Evolutionary conservation across 1,284 basidiomycete species (phyloP), one percentile per base, ranked within the genome.

Genomic region (Sphagnurus paluster): DNA sequence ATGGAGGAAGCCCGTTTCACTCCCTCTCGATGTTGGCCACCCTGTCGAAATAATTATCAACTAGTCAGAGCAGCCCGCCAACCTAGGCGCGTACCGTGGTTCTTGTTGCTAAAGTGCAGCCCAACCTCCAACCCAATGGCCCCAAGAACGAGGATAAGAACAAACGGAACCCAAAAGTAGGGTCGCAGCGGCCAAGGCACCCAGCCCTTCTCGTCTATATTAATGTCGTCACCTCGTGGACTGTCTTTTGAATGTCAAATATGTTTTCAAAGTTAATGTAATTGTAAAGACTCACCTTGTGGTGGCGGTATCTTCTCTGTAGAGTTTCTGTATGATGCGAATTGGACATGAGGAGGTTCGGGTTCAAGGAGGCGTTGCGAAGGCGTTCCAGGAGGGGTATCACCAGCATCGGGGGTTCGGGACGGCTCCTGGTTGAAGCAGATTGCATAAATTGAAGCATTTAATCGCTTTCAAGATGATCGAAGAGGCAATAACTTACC

Each of bases 111-210:
- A 39, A 72, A 71, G 54, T 71, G 66, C 14, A 79, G 62, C 0
- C 71, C 74, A 26, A 79, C 55, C 53, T 79, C 76, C 25, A 80
- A 56, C 0, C 62, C 75, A 42, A 76, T 64, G 2, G 75, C 76
- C 2, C 64, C 64, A 4, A 54, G 50, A 4, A 69, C 55, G 42
- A 78, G 58, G n/a, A 75, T 46, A 0, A 65, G 20, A 4, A 75
- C 63, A 17, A 76, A 65, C 0, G 73, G 58, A 13, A 74, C 53
- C 70, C 74, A 76, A 53, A 77, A 78, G 63, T 67, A 73, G n/a
- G 59, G 55, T 28, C 69, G 63, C 4, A 80, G 65, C 1, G 77
- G 74, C 11, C 67, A 53, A 4, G 76, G 76, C 10, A 69, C 62
- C 74, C 72, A 76, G 14, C 54, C 53, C 38, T 59, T 53, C 1